Evolutionary conservation across 1,284 basidiomycete species (phyloP).

Genomic region (Rhodotorula mucilaginosa): DNA sequence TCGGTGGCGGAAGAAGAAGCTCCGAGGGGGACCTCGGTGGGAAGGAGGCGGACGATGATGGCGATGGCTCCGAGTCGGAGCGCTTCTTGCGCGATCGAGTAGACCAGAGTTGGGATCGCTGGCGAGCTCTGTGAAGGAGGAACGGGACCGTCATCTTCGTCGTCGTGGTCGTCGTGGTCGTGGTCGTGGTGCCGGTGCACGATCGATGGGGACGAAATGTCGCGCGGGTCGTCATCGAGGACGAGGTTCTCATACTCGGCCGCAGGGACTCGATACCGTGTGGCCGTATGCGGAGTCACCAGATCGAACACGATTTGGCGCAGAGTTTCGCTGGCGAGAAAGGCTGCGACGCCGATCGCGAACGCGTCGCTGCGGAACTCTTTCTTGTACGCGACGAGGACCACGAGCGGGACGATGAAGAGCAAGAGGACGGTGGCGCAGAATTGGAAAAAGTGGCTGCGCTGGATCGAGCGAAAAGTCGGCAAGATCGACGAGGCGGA

Average conservation of each 20-base stretch:
- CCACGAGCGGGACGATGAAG: constrained; percentile 18
- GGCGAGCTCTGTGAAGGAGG: not conserved
- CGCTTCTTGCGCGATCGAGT: constrained; percentile 33
- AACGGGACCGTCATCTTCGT: not conserved
- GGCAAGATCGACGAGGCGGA: constrained; percentile 22
- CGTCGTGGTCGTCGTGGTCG: not conserved
- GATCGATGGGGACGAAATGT: not conserved
- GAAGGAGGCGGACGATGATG: constrained; percentile 33
- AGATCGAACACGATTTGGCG: constrained; percentile 34
- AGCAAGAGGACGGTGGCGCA: constrained; percentile 25
- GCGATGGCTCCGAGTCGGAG: constrained; percentile 35
- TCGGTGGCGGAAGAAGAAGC: not conserved
- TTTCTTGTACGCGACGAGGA: constrained; percentile 17
- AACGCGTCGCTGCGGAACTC: constrained; percentile 29
- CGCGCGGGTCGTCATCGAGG: not conserved
- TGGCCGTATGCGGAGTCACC: not conserved
- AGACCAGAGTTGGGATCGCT: constrained; percentile 31
- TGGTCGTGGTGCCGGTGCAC: not conserved
- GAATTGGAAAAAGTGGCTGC: constrained; percentile 32
- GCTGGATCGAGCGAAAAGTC: constrained; percentile 21
- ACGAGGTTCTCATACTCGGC: not conserved
- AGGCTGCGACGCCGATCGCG: constrained; percentile 25
- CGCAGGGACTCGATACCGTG: not conserved
- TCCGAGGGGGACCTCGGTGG: not conserved
- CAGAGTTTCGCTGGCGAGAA: constrained; percentile 31